Base-by-base conservation (phyloP, 306 rosid species). In the Carpinus fangiana region DNA sequence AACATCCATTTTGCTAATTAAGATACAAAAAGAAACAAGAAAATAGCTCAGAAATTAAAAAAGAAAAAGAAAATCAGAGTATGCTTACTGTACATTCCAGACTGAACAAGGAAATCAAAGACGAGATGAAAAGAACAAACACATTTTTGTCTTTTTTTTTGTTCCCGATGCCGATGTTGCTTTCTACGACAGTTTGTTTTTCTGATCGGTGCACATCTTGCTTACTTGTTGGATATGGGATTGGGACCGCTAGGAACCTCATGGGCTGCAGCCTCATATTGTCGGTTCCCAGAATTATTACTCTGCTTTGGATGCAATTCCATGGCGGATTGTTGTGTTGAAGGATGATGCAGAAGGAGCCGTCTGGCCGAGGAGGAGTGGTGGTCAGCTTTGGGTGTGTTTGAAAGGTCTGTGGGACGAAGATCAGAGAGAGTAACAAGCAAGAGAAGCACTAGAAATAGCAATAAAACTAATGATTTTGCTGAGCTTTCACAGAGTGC, bases 201-300 rank as follows among this genome's bases (percentile, higher is more conserved):
- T 66, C 45, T 41, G 45, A 45, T 38, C 36, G 71, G 71, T 38
- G 26, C 70, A 34, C 14, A 59, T 59, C 46, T 34, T 41, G 50
- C 72, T 26, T 73, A 73, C 76, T 73, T 31, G 66, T 73, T 73
- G 10, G 77, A 73, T 56, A 55, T 48, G 9, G 77, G 77, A 73
- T 73, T 73, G 8, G 68, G 77, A 38, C 77, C 77, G 13, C 77
- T 73, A 10, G 77, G 77, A 26, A 73, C 77, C 1, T 55, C 36
- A 38, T 73, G 77, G 14, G 50, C 67, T n/a, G 77, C 66, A 55
- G 28, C 67, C 56, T 38, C 52, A 56, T 34, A 73, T 54, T 18
- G 77, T 34, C 55, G 67, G 11, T 73, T n/a, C 23, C 1, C 21
- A 23, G 7, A 4, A 36, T 34, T 54, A 50, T 18, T 46, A 17